These are phyloP conservation scores for Calonectria hongkongensis DNA, from an alignment of 2,329 filamentous ascomycete species.

Conservation along the genomic window DNA sequence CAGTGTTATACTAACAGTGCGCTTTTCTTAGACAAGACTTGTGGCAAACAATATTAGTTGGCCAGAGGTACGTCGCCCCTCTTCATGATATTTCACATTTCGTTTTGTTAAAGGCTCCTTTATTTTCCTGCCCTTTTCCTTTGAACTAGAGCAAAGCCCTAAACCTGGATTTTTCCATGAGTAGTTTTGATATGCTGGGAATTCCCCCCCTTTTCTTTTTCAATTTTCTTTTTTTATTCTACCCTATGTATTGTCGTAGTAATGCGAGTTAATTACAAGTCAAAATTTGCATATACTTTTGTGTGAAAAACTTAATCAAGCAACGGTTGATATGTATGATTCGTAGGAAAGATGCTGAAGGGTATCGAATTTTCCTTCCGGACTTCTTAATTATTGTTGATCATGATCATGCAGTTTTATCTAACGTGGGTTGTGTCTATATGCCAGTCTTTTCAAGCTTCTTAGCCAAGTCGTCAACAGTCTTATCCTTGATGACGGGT, in stretches of 20 bases:
- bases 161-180: background rate
- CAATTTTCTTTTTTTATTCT: too few species aligned
- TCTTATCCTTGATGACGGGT: constrained; percentile 83
- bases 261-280: background rate
- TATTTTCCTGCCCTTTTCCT: background rate
- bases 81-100: background rate
- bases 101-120: background rate
- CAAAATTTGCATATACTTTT: too few species aligned
- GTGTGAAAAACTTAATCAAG: background rate
- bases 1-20: constrained; percentile 52
- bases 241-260: background rate
- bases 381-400: constrained; percentile 46
- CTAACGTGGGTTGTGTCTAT: constrained; percentile 58
- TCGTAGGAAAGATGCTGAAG: constrained; percentile 42
- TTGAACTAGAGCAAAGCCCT: background rate
- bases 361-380: constrained; percentile 58
- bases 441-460: constrained; percentile 82
- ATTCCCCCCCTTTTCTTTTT: too few species aligned
- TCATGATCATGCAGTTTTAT: constrained; percentile 54
- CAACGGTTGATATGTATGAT: background rate
- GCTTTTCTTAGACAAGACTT: constrained; percentile 43
- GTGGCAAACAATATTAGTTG: constrained; percentile 38
- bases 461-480: constrained; percentile 87
- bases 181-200: background rate
- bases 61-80: constrained; percentile 52